Base-by-base conservation (phyloP, 441 rosid species). In the Manihot esculenta region DNA sequence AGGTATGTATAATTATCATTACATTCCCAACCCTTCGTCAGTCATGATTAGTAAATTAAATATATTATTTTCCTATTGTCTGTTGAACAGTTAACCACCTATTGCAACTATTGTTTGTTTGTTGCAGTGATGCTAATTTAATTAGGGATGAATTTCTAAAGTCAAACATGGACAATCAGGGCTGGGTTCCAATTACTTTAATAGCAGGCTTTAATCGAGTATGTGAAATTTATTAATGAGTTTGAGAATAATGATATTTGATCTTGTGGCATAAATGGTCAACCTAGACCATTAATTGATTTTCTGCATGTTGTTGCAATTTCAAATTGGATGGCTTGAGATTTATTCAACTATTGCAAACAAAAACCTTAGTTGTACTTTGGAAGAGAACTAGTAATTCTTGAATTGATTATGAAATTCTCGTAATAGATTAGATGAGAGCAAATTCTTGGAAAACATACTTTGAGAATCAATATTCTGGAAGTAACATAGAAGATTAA, bases 151-250 rank as follows among this genome's bases (percentile, higher is more conserved):
- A 74, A 64, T 94, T 61, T 79, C 83, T 94, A 80, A 87, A 94
- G 76, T 80, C 76, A 74, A 82, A 78, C 68, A 94, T 94, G 99
- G 92, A 94, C 83, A 88, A 84, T 18, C 86, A 85, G 68, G 99
- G 99, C 59, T 94, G 93, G 97, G 94, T 82, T 77, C 84, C 89
- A 10, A 74, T 94, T 62, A 76, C 72, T 66, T 79, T 87, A 72
- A 82, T 94, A 66, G 96, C 99, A 41, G 83, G 92, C 80, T 94
- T 94, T 80, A 87, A 84, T 48, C 87, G 83, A 80, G 99, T 94
- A 75, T 80, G 85, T 77, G 69, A 64, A 50, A 65, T 62, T 48
- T 27, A 51, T 26, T 20, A 8, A 26, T 65, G 58, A 57, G 53
- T 47, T 72, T 66, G 35, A 6, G 45, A 33, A 47, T 55, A 12